Evolutionary conservation across 1,284 basidiomycete species (phyloP).

Genomic region (Pyrrhoderma noxium): DNA sequence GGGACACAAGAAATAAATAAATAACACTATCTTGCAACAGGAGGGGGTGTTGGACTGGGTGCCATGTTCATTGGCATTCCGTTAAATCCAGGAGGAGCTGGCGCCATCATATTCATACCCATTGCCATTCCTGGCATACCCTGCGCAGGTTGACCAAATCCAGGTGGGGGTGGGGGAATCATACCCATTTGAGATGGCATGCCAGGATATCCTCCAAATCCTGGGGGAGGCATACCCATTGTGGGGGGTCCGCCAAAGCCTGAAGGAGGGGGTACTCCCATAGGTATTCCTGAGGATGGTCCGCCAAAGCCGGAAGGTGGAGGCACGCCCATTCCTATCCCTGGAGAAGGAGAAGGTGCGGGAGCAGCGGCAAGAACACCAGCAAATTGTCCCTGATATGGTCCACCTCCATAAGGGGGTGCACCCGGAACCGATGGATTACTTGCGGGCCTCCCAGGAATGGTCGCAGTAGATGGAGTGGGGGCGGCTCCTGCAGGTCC

Average conservation of each 20-base stretch:
- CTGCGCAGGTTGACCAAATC: slow-evolving; percentile 2
- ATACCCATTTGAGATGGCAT: not conserved
- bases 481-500: slow-evolving; percentile 21
- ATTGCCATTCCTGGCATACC: not conserved
- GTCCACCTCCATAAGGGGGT: slow-evolving; percentile 34
- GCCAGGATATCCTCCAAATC: not conserved
- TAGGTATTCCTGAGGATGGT: slow-evolving; percentile 13
- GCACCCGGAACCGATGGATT: too few relatives aligned
- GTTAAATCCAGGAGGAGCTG: not conserved
- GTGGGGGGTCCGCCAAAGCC: slow-evolving; percentile 7
- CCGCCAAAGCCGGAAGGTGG: slow-evolving; percentile 50
- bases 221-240: slow-evolving; percentile 8
- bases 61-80: too few relatives aligned
- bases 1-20: too few relatives aligned
- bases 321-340: slow-evolving; percentile 35
- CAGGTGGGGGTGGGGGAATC: slow-evolving; percentile 7
- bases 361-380: slow-evolving; percentile 69
- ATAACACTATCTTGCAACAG: too few relatives aligned
- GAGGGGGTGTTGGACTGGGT: too few relatives aligned
- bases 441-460: not conserved
- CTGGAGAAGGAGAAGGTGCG: slow-evolving; percentile 56
- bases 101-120: not conserved
- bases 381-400: slow-evolving; percentile 85
- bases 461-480: slow-evolving; percentile 8
- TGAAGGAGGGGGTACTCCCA: slow-evolving; percentile 16